A percentile compares a stretch with the other conserved stretches of the same genome.
phyloP scores from a whole-genome alignment of 108 stramenopile species.

The Skeletonema potamos region DNA sequence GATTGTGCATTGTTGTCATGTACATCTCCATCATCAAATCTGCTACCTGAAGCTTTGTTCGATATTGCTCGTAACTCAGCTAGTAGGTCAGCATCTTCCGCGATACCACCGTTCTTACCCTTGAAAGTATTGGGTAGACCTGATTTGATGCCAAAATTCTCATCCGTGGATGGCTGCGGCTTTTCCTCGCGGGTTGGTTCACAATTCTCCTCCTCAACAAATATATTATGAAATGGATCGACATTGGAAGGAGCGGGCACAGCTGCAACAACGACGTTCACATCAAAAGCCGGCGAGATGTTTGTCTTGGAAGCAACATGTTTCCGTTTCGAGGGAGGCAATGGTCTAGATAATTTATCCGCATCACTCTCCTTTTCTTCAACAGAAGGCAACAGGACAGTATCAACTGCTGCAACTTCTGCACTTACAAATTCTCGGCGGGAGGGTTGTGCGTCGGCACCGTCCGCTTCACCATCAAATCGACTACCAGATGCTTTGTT shows the following conservation, averaged over 20 bases:
- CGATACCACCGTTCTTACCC: conserved; percentile 75
- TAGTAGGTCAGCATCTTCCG: conserved; percentile 63
- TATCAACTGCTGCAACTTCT: not conserved
- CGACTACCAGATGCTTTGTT: conserved; percentile 38
- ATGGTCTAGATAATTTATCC: not conserved
- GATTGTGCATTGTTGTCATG: not conserved
- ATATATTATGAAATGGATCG: not conserved
- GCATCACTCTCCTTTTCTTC: not conserved
- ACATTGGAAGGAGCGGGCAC: not conserved
- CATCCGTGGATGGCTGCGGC: not conserved
- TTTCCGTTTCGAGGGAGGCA: conserved; percentile 25
- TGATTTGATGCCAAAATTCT: not conserved
- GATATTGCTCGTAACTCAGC: conserved; percentile 60
- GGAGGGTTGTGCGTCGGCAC: not conserved
- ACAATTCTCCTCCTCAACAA: not conserved
- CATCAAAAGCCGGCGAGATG: not conserved
- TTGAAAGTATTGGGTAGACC: not conserved
- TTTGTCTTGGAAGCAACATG: not conserved
- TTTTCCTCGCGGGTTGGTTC: not conserved
- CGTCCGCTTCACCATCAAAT: conserved; percentile 26
- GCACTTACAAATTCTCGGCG: not conserved
- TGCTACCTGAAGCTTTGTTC: conserved; percentile 29
- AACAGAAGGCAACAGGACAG: not conserved
- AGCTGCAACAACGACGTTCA: conserved; percentile 1
- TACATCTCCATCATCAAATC: conserved; percentile 33